Conservation (phyloP, 768 basidiomycete genomes). For the Amanita pseudoporphyria region DNA sequence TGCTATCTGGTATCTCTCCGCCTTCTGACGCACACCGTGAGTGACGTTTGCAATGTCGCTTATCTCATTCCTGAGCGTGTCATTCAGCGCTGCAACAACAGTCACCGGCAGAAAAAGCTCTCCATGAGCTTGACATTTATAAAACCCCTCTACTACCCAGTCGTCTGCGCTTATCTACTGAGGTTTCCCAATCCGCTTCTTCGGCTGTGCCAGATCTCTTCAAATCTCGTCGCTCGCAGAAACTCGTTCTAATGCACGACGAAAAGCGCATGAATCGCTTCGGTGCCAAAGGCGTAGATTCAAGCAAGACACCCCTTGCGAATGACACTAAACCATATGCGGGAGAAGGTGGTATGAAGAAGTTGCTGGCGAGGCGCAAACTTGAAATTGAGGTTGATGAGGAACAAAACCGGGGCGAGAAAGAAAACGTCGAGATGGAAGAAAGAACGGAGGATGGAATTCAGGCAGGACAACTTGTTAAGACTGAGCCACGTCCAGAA, state of each 20-base stretch:
- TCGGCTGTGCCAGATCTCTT: constrained; percentile 53
- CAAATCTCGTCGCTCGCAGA: constrained; percentile 34
- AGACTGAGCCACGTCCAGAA: constrained; percentile 12
- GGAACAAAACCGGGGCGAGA: constrained; percentile 16
- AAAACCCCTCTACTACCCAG: constrained; percentile 71
- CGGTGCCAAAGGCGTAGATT: constrained; percentile 28
- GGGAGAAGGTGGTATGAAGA: constrained; percentile 73
- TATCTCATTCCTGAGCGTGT: neutral
- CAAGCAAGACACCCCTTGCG: constrained; percentile 28
- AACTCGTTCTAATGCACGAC: constrained; percentile 50
- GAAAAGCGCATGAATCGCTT: constrained; percentile 42
- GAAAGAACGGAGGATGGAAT: constrained; percentile 19
- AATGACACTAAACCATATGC: constrained; percentile 70
- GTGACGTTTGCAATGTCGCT: neutral
- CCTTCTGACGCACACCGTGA: constrained; percentile 16
- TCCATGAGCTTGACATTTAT: constrained; percentile 69
- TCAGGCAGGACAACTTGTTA: constrained; percentile 21
- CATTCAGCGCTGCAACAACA: constrained; percentile 16
- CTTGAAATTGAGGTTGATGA: constrained; percentile 44
- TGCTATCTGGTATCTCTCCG: constrained; percentile 35
- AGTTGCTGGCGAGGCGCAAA: constrained; percentile 53
- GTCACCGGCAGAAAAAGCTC: constrained; percentile 55
- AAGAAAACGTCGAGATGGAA: neutral
- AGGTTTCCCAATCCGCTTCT: constrained; percentile 20
- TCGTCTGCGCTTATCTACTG: constrained; percentile 32